These are phyloP conservation scores for Aspergillus cejpii DNA, from an alignment of 2,329 filamentous ascomycete genomes.

Conservation along the genomic window DNA sequence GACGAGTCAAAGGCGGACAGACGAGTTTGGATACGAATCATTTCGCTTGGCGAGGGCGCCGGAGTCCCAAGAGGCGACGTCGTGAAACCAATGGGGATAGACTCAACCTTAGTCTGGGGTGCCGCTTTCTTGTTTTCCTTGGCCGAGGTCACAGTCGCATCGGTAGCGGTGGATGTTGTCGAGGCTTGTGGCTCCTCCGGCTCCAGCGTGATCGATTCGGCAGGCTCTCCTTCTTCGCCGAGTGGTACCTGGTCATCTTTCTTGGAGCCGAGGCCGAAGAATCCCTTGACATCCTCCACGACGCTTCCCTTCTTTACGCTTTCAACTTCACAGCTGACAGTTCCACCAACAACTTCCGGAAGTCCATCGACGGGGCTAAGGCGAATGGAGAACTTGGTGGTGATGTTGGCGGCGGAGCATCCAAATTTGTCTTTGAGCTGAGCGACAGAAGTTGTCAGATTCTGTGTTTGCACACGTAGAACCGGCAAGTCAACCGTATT, in stretches of 20 bases:
- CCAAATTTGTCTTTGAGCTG: slow-evolving; percentile 71
- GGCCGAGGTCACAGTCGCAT: slow-evolving; percentile 45
- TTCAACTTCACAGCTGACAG: slow-evolving; percentile 78
- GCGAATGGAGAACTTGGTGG: slow-evolving; percentile 69
- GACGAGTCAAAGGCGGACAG: slow-evolving; percentile 80
- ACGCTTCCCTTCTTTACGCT: slow-evolving; percentile 69
- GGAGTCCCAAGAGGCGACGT: slow-evolving; percentile 43
- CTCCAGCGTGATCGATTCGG: slow-evolving; percentile 45
- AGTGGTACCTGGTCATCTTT: slow-evolving; percentile 73
- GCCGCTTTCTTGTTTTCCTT: slow-evolving; percentile 39
- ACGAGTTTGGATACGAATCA: slow-evolving; percentile 58
- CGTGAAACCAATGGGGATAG: slow-evolving; percentile 47
- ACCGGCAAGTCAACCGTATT: slow-evolving; percentile 53
- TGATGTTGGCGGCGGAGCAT: slow-evolving; percentile 69
- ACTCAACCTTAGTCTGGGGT: slow-evolving; percentile 45
- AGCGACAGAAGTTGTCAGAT: slow-evolving; percentile 76
- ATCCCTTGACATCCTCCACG: slow-evolving; percentile 89
- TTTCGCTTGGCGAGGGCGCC: slow-evolving; percentile 29
- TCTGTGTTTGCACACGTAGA: slow-evolving; percentile 65
- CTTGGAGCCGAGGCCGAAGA: slow-evolving; percentile 89
- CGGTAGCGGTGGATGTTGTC: slow-evolving; percentile 38
- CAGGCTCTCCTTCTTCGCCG: slow-evolving; percentile 52
- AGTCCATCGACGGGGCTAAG: slow-evolving; percentile 68
- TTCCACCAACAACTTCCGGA: slow-evolving; percentile 68
- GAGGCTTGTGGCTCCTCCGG: slow-evolving; percentile 44